Evolutionary conservation across 2,329 filamentous ascomycete species (phyloP), one percentile per base, ranked within the genome.

Genomic region (Diaporthe eres): DNA sequence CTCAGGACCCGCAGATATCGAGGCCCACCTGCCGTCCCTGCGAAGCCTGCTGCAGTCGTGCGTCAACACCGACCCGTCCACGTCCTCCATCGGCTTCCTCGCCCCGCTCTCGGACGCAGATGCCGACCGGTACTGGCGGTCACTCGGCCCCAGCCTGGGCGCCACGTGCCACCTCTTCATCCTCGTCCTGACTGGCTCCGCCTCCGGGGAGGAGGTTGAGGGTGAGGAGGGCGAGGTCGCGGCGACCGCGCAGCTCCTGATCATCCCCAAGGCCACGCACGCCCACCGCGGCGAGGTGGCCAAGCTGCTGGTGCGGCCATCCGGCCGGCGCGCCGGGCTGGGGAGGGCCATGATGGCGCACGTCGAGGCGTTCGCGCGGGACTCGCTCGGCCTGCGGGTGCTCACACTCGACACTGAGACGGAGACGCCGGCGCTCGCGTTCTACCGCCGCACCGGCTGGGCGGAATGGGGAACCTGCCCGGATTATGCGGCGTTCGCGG

Each of bases 381-480:
- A 77, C 7, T 58, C 71, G 10, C 71, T 81, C 71, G 77, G 70
- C 1, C 61, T 77, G 55, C 77, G 79, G 12, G 31, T 82, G 72
- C 76, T 83, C n/a, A 68, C 79, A 19, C 76, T 82, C 12, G 81
- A 82, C 68, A 82, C 81, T 2, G 76, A 78, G 6, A 79, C 78
- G 25, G 74, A 78, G 31, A 80, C 78, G 15, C 79, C 80, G 0
- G 81, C 81, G 15, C 74, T 77, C n/a, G 72, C 65, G 37, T 81
- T 83, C 60, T 82, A 81, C 68, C 47, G 77, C 3, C 76, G 74
- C 37, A 75, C 65, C 1, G 80, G 80, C 2, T 82, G 81, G 81
- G 79, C 47, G 5, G 79, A 81, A 61, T 82, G 79, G 79, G 82
- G 81, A 0, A 75, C 71, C 72, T 82, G 80, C 78, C 84, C 75